Percentiles rank a stretch among this genome's conserved stretches.
Conservation (phyloP, 2,329 filamentous ascomycete species). For the Sodiomyces alkalinus region DNA sequence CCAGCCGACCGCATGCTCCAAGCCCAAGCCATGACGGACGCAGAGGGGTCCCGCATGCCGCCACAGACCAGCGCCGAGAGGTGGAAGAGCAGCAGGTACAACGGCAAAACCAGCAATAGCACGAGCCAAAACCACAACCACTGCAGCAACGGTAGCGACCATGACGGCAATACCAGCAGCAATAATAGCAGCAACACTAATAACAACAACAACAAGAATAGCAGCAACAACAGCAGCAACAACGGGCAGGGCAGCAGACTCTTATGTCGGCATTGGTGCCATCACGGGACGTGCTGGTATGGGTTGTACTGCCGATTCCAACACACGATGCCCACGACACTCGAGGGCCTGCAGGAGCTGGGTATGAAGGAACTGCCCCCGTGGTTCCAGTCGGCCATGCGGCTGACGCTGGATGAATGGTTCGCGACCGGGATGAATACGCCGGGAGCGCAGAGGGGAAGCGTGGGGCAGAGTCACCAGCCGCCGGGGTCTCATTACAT, state of each 20-base stretch:
- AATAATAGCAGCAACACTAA: no score
- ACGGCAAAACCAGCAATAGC: not conserved
- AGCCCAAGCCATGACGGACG: no score
- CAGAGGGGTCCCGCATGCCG: no score
- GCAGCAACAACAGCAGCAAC: slow-evolving; percentile 2
- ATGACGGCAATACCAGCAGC: no score
- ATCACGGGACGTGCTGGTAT: slow-evolving; percentile 30
- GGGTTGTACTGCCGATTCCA: slow-evolving; percentile 24
- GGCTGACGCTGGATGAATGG: no score
- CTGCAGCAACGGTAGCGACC: not conserved
- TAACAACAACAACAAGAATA: not conserved
- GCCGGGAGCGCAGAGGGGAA: not conserved
- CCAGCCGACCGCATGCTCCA: no score
- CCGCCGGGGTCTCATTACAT: no score
- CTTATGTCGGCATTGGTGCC: slow-evolving; percentile 33
- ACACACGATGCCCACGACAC: slow-evolving; percentile 31
- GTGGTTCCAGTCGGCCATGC: slow-evolving; percentile 19
- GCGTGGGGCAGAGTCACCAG: no score
- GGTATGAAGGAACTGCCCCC: slow-evolving; percentile 24
- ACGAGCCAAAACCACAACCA: not conserved
- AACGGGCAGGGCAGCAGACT: slow-evolving; percentile 1
- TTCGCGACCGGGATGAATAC: not conserved
- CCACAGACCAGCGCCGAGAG: no score
- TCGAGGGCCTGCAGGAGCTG: slow-evolving; percentile 22
- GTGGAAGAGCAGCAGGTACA: no score